Conservation (phyloP, 371 early-diverging fungal genomes). For the Zopfochytrium polystomum region DNA sequence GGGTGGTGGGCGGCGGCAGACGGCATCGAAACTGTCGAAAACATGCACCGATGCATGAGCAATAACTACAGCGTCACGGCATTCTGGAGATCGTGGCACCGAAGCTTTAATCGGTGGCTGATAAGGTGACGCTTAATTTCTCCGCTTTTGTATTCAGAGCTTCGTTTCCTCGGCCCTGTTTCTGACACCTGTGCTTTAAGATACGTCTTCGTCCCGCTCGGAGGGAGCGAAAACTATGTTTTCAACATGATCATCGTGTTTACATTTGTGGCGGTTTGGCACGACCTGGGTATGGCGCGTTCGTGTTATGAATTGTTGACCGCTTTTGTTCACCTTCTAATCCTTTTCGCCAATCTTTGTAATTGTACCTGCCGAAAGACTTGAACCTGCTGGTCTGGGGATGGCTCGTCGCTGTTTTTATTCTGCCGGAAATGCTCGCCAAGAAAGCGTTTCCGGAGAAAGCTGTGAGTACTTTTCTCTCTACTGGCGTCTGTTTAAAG, state of each 20-base stretch:
- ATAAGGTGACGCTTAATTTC: too few species aligned
- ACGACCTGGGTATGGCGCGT: slow-evolving; percentile 62
- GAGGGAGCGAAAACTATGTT: slow-evolving; percentile 61
- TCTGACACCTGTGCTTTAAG: slow-evolving; percentile 27
- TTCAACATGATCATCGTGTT: slow-evolving; percentile 79
- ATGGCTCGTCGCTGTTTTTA: slow-evolving; percentile 82
- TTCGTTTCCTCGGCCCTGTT: slow-evolving; percentile 1
- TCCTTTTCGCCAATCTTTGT: too few species aligned
- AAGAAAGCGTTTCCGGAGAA: slow-evolving; percentile 19
- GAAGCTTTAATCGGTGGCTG: slow-evolving; percentile 85
- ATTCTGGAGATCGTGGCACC: slow-evolving; percentile 95
- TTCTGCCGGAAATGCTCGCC: slow-evolving; percentile 78
- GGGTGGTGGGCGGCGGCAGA: slow-evolving; percentile 87
- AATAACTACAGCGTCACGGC: slow-evolving; percentile 86
- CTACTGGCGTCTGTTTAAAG: too few species aligned
- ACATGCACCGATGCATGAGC: slow-evolving; percentile 89
- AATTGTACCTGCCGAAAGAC: slow-evolving; percentile 24
- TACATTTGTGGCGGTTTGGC: slow-evolving; percentile 95
- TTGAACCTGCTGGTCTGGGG: slow-evolving; percentile 84
- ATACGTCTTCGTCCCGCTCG: slow-evolving; percentile 89
- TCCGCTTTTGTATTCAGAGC: slow-evolving; percentile 37
- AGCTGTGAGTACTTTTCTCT: too few species aligned
- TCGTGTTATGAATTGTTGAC: background rate
- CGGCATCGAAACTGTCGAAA: slow-evolving; percentile 80
- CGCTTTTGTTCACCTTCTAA: background rate